Conservation (phyloP, 75 land plant genomes). For the Pinus albicaulis region DNA sequence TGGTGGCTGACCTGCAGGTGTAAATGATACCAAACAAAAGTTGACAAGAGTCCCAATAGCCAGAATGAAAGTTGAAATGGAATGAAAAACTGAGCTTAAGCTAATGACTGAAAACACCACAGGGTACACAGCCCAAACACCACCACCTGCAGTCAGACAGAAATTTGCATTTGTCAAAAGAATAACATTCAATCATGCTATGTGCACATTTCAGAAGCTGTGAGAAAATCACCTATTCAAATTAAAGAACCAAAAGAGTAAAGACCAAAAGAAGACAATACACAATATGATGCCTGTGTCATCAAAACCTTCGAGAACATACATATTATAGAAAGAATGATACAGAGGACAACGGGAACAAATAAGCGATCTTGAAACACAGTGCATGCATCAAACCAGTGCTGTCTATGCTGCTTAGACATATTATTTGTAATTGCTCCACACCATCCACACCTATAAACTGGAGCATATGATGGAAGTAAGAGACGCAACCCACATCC, state of each 20-base stretch:
- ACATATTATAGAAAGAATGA: conserved; percentile 68
- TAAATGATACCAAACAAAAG: conserved; percentile 63
- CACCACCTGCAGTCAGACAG: conserved; percentile 69
- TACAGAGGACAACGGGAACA: conserved; percentile 37
- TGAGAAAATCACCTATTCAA: neutral
- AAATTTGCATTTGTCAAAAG: neutral
- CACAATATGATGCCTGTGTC: neutral
- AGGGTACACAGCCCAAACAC: conserved; percentile 89
- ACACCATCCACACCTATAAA: conserved; percentile 98
- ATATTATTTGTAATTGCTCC: conserved; percentile 84
- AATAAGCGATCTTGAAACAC: conserved; percentile 55
- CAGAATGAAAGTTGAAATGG: conserved; percentile 36
- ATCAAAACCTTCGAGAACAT: conserved; percentile 6
- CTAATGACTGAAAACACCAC: conserved; percentile 60
- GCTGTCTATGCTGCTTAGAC: conserved; percentile 18
- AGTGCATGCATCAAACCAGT: conserved; percentile 35
- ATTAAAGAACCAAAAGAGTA: neutral
- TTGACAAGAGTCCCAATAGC: conserved; percentile 52
- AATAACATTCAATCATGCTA: neutral
- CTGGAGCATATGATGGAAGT: conserved; percentile 48
- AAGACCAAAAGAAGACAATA: neutral
- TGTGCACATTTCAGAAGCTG: neutral
- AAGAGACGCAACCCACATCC: conserved; percentile 83
- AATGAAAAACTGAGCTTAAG: conserved; percentile 56
- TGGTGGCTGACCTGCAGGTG: conserved; percentile 64